phyloP scores from a whole-genome alignment of 2,329 filamentous ascomycete species.

The Colletotrichum sp. region DNA sequence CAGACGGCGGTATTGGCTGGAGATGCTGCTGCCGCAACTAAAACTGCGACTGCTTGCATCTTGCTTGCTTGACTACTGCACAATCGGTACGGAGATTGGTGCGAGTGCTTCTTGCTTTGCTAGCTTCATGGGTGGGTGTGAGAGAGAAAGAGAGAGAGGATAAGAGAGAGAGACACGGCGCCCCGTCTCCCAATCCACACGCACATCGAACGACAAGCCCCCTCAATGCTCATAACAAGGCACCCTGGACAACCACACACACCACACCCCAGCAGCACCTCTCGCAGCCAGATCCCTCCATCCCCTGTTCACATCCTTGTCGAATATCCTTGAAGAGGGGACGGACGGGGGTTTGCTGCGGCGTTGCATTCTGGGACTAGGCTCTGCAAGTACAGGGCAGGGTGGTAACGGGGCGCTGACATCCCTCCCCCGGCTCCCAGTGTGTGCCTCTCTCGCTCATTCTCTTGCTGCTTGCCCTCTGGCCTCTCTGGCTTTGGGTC shows the following conservation, averaged over 20 bases:
- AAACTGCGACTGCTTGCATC: neutral
- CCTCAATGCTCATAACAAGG: conserved; percentile 10
- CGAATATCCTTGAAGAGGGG: conserved; percentile 16
- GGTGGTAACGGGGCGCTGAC: conserved; percentile 11
- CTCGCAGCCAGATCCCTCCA: conserved; percentile 15
- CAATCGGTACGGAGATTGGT: neutral
- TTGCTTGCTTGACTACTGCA: neutral
- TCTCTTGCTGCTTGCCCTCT: neutral
- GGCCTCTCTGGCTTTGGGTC: neutral
- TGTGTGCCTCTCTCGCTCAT: neutral
- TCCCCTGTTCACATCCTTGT: neutral
- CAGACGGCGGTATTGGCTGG: neutral
- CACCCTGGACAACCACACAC: neutral
- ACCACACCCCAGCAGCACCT: neutral
- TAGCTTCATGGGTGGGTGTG: neutral
- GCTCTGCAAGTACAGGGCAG: conserved; percentile 2
- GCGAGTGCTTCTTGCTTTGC: neutral
- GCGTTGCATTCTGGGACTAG: conserved; percentile 18
- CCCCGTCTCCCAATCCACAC: neutral
- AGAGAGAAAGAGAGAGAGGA: neutral
- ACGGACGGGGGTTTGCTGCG: conserved; percentile 12
- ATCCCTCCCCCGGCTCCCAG: neutral
- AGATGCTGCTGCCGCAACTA: neutral
- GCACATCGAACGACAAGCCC: conserved; percentile 3
- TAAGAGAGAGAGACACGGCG: neutral